Percentiles rank a stretch among this genome's conserved stretches.
Evolutionary conservation across 1,284 basidiomycete species (phyloP).

Genomic region (Singerocomus rubriflavus): DNA sequence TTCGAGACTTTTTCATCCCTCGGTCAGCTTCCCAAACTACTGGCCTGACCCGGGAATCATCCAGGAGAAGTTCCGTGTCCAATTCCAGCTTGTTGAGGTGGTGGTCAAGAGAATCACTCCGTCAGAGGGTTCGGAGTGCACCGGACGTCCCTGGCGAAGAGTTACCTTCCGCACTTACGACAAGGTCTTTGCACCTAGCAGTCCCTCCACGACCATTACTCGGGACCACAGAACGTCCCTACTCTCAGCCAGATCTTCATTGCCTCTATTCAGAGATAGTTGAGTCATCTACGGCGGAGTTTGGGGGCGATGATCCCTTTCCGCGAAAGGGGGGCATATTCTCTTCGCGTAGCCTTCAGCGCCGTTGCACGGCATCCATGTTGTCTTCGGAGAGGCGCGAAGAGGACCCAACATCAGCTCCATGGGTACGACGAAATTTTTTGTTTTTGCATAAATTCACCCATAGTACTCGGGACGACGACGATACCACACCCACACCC

Average conservation of each 20-base stretch:
- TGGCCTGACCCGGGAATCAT: slow-evolving; percentile 26
- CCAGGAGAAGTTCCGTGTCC: slow-evolving; percentile 28
- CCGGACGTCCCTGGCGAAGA: slow-evolving; percentile 38
- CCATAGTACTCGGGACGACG: slow-evolving; percentile 11
- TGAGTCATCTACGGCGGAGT: slow-evolving; percentile 16
- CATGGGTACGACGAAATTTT: slow-evolving; percentile 32
- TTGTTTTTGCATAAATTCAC: slow-evolving; percentile 33
- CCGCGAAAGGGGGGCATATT: slow-evolving; percentile 12
- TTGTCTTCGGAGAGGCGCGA: slow-evolving; percentile 15
- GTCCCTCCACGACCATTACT: slow-evolving; percentile 9
- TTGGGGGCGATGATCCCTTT: slow-evolving; percentile 18
- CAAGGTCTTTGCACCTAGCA: slow-evolving; percentile 24
- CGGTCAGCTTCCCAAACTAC: slow-evolving; percentile 34
- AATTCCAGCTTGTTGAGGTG: slow-evolving; percentile 41
- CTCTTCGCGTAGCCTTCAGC: slow-evolving; percentile 17
- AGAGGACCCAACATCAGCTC: slow-evolving; percentile 13
- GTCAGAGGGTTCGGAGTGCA: slow-evolving; percentile 48
- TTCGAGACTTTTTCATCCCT: slow-evolving; percentile 41
- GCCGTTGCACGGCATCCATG: slow-evolving; percentile 20
- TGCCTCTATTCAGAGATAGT: slow-evolving; percentile 21
- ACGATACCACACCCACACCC: slow-evolving; percentile 1
- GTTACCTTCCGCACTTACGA: slow-evolving; percentile 27
- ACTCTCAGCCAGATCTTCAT: slow-evolving; percentile 34
- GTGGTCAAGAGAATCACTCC: slow-evolving; percentile 46
- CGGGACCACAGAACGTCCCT: slow-evolving; percentile 20